These are phyloP conservation scores for Oligophagozyma castellii DNA, from an alignment of 1,139 yeast genomes.

Conservation along the genomic window DNA sequence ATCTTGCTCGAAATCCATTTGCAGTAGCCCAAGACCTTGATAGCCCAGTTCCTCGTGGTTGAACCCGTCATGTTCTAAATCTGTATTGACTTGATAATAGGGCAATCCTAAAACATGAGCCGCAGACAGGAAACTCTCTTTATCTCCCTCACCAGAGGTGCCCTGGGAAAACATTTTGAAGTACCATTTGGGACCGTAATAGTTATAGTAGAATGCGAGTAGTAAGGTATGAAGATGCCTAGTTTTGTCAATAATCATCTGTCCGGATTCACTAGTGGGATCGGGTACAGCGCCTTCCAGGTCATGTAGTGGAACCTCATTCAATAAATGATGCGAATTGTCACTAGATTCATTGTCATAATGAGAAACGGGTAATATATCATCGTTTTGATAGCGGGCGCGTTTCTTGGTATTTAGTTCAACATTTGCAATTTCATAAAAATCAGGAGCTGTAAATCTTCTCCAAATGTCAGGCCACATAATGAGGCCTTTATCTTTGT, in stretches of 20 bases:
- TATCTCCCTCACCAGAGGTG: slow-evolving; percentile 51
- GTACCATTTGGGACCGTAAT: slow-evolving; percentile 40
- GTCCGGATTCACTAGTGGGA: slow-evolving; percentile 50
- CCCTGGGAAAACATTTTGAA: slow-evolving; percentile 42
- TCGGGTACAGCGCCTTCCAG: slow-evolving; percentile 44
- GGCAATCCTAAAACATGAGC: slow-evolving; percentile 38
- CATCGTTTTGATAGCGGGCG: slow-evolving; percentile 16
- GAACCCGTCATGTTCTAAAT: slow-evolving; percentile 36
- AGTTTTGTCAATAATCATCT: slow-evolving; percentile 37
- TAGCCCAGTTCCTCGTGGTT: slow-evolving; percentile 24
- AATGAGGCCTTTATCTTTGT: slow-evolving; percentile 25
- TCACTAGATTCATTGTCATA: slow-evolving; percentile 6
- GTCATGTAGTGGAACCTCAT: slow-evolving; percentile 34
- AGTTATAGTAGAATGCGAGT: slow-evolving; percentile 42
- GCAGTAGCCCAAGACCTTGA: slow-evolving; percentile 33
- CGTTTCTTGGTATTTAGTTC: slow-evolving; percentile 19
- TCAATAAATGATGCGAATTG: slow-evolving; percentile 4
- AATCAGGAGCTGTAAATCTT: slow-evolving; percentile 46
- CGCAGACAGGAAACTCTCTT: slow-evolving; percentile 50
- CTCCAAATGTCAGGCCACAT: slow-evolving; percentile 73
- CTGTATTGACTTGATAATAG: slow-evolving; percentile 39
- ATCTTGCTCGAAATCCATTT: slow-evolving; percentile 31
- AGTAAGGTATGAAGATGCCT: slow-evolving; percentile 37
- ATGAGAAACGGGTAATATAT: slow-evolving; percentile 14
- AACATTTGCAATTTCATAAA: slow-evolving; percentile 41